These are phyloP conservation scores for Purshia tridentata DNA, from an alignment of 306 rosid genomes.

Conservation along the genomic window DNA sequence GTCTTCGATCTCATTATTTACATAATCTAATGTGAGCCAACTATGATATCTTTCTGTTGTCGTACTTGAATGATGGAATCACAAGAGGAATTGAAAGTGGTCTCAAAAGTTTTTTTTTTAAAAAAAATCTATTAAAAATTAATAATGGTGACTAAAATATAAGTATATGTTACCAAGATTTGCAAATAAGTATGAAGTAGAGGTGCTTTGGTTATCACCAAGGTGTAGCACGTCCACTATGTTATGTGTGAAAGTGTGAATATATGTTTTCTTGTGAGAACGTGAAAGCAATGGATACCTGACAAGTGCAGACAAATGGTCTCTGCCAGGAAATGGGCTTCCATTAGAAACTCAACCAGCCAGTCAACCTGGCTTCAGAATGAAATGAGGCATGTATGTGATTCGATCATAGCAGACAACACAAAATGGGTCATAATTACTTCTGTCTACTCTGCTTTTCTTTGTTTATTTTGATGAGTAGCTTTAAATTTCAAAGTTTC, in stretches of 20 bases:
- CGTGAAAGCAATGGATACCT: conserved; percentile 6
- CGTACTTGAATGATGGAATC: not conserved
- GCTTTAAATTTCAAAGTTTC: too few relatives aligned
- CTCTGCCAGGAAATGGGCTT: conserved; percentile 32
- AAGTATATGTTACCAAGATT: too few relatives aligned
- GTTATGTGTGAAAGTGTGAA: not conserved
- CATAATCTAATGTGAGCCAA: not conserved
- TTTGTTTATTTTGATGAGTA: not conserved
- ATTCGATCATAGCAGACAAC: conserved; percentile 31
- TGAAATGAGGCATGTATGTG: conserved; percentile 5
- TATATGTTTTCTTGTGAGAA: conserved; percentile 6
- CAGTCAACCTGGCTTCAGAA: not conserved
- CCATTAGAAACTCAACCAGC: conserved; percentile 26
- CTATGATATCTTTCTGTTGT: not conserved
- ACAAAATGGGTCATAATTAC: conserved; percentile 42
- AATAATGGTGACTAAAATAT: too few relatives aligned
- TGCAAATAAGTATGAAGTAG: too few relatives aligned
- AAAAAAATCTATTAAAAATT: too few relatives aligned
- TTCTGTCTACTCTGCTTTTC: not conserved
- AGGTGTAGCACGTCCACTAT: too few relatives aligned
- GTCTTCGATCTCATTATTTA: not conserved
- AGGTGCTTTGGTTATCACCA: too few relatives aligned
- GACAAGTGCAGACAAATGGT: conserved; percentile 16
- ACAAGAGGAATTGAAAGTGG: too few relatives aligned
- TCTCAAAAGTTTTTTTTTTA: too few relatives aligned